Evolutionary conservation across 306 rosid species (phyloP).

Genomic region (Casuarina glauca): DNA sequence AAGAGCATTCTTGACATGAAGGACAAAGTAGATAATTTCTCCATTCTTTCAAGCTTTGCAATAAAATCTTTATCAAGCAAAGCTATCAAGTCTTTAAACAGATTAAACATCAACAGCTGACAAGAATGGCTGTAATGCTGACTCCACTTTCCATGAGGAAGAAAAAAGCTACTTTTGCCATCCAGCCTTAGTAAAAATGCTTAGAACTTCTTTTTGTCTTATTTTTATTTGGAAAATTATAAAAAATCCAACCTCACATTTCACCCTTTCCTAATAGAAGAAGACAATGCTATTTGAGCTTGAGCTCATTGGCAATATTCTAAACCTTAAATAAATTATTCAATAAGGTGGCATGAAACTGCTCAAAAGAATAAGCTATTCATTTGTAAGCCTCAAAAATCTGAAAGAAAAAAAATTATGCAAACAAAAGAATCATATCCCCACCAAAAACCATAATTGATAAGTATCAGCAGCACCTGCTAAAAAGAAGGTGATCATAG

Average conservation of each 20-base stretch:
- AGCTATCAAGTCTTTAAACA: background rate
- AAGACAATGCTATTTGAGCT: background rate
- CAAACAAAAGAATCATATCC: conserved; percentile 5
- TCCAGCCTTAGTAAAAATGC: background rate
- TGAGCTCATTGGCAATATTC: conserved; percentile 1
- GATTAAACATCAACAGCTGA: background rate
- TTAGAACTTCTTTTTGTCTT: background rate
- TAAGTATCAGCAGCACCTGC: conserved; percentile 66
- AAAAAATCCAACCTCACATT: background rate
- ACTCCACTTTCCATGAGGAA: background rate
- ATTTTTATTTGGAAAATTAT: background rate
- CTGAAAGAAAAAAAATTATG: background rate
- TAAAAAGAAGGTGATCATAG: conserved; percentile 91
- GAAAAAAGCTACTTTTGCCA: background rate
- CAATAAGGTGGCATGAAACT: background rate
- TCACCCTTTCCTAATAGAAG: background rate
- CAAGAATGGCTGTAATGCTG: background rate
- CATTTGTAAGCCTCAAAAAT: background rate
- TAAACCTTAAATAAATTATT: background rate
- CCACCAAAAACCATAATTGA: conserved; percentile 1
- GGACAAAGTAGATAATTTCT: background rate
- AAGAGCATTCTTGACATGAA: background rate
- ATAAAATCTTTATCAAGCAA: background rate
- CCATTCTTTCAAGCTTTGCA: background rate
- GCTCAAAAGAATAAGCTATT: background rate